phyloP scores from a whole-genome alignment of 306 rosid species.

The Vachellia collinsii region DNA sequence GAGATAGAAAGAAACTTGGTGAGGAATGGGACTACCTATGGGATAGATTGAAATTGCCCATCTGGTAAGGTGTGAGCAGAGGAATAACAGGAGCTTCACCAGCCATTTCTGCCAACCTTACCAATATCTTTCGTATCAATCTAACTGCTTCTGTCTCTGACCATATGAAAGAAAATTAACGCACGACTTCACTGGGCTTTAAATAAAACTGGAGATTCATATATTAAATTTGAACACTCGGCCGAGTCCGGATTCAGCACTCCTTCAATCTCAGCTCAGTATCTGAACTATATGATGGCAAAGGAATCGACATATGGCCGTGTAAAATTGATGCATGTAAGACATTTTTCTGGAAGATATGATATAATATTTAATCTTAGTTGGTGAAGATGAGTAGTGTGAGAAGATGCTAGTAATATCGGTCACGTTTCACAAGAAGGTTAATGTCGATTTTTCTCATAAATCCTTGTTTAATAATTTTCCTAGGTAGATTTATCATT shows the following conservation, averaged over 20 bases:
- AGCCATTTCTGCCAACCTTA: background rate
- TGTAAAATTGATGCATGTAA: too few relatives aligned
- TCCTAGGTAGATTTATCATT: too few relatives aligned
- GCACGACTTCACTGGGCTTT: background rate
- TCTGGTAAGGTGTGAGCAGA: background rate
- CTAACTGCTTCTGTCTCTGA: background rate
- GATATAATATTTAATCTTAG: too few relatives aligned
- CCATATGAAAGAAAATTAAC: background rate
- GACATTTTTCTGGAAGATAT: too few relatives aligned
- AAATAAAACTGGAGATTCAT: background rate
- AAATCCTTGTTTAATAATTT: too few relatives aligned
- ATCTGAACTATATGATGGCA: too few relatives aligned
- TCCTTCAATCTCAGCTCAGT: background rate
- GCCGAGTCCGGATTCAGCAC: background rate
- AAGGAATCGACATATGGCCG: too few relatives aligned
- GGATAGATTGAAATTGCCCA: slow-evolving; percentile 14
- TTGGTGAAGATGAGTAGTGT: too few relatives aligned
- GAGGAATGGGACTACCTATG: background rate
- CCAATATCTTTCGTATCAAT: background rate
- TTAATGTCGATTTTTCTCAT: too few relatives aligned
- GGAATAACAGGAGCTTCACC: background rate
- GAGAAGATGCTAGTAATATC: too few relatives aligned
- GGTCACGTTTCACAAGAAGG: too few relatives aligned
- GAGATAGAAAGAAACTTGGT: background rate
- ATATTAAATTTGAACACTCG: background rate